Conservation (phyloP, 2,329 filamentous ascomycete genomes). For the Xylariaceae sp. region DNA sequence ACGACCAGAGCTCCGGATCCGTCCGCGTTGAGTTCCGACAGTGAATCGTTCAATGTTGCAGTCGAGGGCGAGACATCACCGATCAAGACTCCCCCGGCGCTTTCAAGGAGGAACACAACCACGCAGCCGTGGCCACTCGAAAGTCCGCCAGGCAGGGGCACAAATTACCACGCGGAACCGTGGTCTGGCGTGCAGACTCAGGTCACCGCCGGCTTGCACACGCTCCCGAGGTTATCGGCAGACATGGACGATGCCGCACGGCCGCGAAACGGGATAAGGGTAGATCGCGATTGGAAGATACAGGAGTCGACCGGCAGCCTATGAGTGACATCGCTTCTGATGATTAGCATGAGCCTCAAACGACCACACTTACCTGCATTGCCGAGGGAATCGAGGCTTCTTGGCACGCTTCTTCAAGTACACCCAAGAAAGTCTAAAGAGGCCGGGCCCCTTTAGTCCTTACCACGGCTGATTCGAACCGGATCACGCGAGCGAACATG, state of each 20-base stretch:
- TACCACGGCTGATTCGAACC: too few species aligned
- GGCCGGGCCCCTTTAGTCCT: too few species aligned
- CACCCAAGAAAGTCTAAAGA: too few species aligned
- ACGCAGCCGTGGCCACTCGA: conserved; percentile 1
- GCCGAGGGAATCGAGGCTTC: too few species aligned
- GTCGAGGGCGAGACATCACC: background rate
- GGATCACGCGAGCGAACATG: too few species aligned
- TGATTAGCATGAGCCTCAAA: too few species aligned
- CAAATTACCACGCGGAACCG: background rate
- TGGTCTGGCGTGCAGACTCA: conserved; percentile 4
- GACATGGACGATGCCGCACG: background rate
- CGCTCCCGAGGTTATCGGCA: background rate
- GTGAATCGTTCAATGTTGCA: conserved; percentile 1
- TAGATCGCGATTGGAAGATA: conserved; percentile 3
- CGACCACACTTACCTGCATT: too few species aligned
- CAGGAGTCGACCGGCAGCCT: conserved; percentile 1
- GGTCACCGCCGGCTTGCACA: conserved; percentile 1
- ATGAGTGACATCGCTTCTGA: too few species aligned
- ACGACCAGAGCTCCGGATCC: too few species aligned
- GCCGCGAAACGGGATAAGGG: conserved; percentile 1
- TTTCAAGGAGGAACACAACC: conserved; percentile 3
- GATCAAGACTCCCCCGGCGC: background rate
- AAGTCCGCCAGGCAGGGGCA: conserved; percentile 1
- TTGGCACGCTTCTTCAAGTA: too few species aligned
- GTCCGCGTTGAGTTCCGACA: background rate